Evolutionary conservation across 2,329 filamentous ascomycete species (phyloP).

Genomic region (Neonectria magnoliae): DNA sequence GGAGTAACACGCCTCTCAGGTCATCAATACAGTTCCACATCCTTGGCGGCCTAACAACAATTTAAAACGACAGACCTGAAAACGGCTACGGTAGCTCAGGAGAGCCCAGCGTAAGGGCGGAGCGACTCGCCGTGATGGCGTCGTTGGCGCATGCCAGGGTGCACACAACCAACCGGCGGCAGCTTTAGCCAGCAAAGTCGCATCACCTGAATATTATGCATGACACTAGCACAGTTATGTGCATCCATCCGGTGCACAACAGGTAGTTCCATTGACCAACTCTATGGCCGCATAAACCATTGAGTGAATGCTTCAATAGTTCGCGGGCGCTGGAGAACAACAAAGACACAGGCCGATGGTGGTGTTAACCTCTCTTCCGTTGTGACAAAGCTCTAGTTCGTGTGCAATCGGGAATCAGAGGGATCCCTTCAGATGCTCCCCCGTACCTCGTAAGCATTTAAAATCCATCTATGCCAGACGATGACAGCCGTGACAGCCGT

Average conservation of each 20-base stretch:
- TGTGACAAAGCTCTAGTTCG: neutral
- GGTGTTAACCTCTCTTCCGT: neutral
- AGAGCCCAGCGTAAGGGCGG: neutral
- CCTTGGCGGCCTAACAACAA: neutral
- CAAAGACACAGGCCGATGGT: neutral
- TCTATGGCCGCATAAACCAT: neutral
- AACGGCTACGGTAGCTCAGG: neutral
- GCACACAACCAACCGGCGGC: neutral
- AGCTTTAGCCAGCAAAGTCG: neutral
- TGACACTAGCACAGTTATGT: neutral
- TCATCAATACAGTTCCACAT: neutral
- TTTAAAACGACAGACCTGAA: neutral
- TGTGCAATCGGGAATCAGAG: neutral
- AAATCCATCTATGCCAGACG: neutral
- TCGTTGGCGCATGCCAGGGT: neutral
- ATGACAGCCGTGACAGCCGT: slow-evolving; percentile 1
- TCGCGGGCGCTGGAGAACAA: neutral
- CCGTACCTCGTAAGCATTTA: neutral
- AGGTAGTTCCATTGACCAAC: neutral
- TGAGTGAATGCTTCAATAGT: neutral
- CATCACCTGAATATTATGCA: neutral
- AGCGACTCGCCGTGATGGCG: neutral
- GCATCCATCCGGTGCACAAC: neutral
- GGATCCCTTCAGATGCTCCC: neutral
- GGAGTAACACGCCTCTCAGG: neutral